Evolutionary conservation across 2,329 filamentous ascomycete genomes (phyloP).

Genomic region (Drechslera avenae): DNA sequence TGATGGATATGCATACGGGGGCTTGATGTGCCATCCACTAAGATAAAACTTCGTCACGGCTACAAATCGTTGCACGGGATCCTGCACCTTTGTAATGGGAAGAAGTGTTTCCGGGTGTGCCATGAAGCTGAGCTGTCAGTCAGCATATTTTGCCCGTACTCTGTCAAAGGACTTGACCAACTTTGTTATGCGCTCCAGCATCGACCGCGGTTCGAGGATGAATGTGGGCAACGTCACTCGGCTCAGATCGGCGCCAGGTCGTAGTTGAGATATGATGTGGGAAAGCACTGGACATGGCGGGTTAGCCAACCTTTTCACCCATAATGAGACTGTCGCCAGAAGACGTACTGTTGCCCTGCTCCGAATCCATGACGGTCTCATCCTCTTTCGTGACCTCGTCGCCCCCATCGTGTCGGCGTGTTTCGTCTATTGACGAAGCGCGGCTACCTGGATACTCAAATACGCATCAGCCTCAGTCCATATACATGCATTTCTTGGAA

Average conservation of each 20-base stretch:
- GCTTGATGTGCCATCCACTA: constrained; percentile 98
- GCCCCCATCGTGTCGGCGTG: constrained; percentile 41
- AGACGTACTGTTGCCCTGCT: constrained; percentile 86
- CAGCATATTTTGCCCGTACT: constrained; percentile 7
- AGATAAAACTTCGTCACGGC: constrained; percentile 98
- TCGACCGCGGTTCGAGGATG: constrained; percentile 95
- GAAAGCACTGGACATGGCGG: constrained; percentile 70
- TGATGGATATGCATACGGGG: constrained; percentile 68
- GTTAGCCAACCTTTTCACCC: constrained; percentile 20
- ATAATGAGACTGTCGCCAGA: background rate
- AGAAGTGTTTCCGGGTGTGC: constrained; percentile 96
- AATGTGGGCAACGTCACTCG: constrained; percentile 95
- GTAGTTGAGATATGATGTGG: constrained; percentile 96
- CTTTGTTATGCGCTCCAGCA: constrained; percentile 99
- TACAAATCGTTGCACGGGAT: constrained; percentile 87
- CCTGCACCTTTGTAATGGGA: constrained; percentile 83
- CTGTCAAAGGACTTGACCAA: constrained; percentile 55
- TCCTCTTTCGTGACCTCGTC: constrained; percentile 60
- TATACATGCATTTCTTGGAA: background rate
- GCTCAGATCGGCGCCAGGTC: constrained; percentile 92
- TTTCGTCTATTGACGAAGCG: constrained; percentile 50
- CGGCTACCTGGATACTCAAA: constrained; percentile 42
- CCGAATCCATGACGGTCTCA: constrained; percentile 82
- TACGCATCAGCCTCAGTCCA: constrained; percentile 23
- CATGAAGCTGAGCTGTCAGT: constrained; percentile 77